Percentiles rank a stretch among this genome's conserved stretches.
Conservation (phyloP, 768 basidiomycete species). For the Clitopilus passeckerianus region DNA sequence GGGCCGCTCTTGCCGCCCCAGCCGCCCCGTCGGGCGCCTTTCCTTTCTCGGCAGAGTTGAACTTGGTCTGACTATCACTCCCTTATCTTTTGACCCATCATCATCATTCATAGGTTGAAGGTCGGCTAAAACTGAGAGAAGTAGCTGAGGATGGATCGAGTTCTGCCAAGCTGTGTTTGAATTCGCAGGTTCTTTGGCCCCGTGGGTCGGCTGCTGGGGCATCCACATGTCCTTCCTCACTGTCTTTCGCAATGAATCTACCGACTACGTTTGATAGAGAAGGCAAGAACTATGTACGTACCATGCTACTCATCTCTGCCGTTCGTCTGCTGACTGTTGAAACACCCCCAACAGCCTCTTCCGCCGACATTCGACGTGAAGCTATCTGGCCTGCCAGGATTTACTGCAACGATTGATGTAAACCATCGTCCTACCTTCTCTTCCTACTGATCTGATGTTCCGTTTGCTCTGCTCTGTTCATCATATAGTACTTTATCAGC, state of each 20-base stretch:
- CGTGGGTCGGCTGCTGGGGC: slow-evolving; percentile 30
- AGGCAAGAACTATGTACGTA: slow-evolving; percentile 50
- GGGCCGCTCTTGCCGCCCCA: background rate
- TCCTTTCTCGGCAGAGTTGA: background rate
- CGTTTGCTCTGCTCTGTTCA: background rate
- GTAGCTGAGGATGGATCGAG: slow-evolving; percentile 63
- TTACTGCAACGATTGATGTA: slow-evolving; percentile 56
- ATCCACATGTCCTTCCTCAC: slow-evolving; percentile 42
- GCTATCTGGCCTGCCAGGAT: slow-evolving; percentile 68
- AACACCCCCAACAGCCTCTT: slow-evolving; percentile 41
- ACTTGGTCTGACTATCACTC: background rate
- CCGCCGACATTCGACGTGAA: slow-evolving; percentile 70
- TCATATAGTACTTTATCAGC: slow-evolving; percentile 49
- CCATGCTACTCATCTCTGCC: background rate
- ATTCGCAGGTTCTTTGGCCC: slow-evolving; percentile 53
- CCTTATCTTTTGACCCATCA: background rate
- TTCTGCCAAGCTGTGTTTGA: slow-evolving; percentile 45
- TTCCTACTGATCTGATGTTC: background rate
- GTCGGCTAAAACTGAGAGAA: slow-evolving; percentile 52
- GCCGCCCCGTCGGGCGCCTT: background rate
- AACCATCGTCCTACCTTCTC: slow-evolving; percentile 3
- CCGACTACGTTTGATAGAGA: slow-evolving; percentile 56
- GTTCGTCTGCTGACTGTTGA: background rate
- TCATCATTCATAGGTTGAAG: slow-evolving; percentile 49
- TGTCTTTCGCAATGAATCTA: slow-evolving; percentile 52